Evolutionary conservation across 345 rosid species (phyloP).

Genomic region (Syzygium jambos): DNA sequence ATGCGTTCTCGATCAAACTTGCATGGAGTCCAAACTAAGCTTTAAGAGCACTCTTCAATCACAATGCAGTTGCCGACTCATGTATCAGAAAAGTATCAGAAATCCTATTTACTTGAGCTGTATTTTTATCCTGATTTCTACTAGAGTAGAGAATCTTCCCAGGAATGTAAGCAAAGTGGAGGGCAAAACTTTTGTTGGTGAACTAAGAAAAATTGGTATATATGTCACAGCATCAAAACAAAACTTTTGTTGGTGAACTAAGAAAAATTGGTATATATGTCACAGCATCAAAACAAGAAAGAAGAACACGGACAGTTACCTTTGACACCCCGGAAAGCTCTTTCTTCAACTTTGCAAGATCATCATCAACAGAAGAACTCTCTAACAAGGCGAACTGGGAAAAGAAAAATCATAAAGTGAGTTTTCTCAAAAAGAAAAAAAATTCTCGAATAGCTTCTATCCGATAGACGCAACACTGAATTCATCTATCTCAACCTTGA

Average conservation of each 20-base stretch:
- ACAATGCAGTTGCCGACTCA: background rate
- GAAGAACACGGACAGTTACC: conserved; percentile 11
- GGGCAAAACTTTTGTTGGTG: background rate
- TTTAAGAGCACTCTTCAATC: background rate
- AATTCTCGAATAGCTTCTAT: background rate
- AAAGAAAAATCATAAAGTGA: background rate
- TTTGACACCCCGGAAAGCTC: conserved; percentile 39
- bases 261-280: background rate
- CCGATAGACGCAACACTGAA: background rate
- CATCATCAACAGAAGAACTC: conserved; percentile 49
- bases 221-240: background rate
- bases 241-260: background rate
- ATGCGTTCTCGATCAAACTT: background rate
- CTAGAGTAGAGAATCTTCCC: background rate
- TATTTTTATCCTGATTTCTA: background rate
- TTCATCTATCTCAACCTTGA: background rate
- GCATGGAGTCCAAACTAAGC: background rate
- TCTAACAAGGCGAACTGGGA: conserved; percentile 41
- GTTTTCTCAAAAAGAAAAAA: background rate
- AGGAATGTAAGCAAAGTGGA: background rate
- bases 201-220: background rate
- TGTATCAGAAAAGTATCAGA: background rate
- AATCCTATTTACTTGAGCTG: background rate
- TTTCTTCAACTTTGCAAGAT: conserved; percentile 36
- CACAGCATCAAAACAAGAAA: background rate